Evolutionary conservation across 2,329 filamentous ascomycete species (phyloP).

Genomic region (Chaetoscypha palmicola): DNA sequence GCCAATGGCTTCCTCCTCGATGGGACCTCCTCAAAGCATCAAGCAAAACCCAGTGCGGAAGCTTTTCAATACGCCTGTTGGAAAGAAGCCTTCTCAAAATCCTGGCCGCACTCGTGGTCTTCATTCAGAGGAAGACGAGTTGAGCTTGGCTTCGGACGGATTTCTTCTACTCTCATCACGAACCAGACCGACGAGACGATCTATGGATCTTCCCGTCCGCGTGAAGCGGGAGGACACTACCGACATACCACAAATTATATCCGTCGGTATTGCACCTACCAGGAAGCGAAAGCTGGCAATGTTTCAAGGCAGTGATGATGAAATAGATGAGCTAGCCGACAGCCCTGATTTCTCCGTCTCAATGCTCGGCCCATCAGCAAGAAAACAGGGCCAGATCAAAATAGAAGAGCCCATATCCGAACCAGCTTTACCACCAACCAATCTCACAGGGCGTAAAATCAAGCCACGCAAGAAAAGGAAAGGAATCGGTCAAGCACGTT

Average conservation of each 20-base stretch:
- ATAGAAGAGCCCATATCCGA: conserved; percentile 2
- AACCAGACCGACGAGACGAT: conserved; percentile 8
- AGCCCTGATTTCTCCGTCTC: conserved; percentile 1
- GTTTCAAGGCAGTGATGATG: conserved; percentile 11
- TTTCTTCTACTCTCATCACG: conserved; percentile 20
- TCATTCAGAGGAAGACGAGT: too few relatives aligned
- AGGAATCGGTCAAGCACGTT: neutral
- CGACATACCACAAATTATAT: conserved; percentile 1
- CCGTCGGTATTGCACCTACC: neutral
- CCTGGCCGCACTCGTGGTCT: too few relatives aligned
- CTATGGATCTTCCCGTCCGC: conserved; percentile 6
- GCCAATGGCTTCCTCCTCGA: too few relatives aligned
- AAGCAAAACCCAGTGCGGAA: too few relatives aligned
- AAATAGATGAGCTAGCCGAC: conserved; percentile 10
- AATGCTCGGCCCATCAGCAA: conserved; percentile 1
- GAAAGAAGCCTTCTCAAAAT: too few relatives aligned
- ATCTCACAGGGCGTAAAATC: neutral
- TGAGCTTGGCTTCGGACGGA: conserved; percentile 23
- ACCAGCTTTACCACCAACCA: neutral
- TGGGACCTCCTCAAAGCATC: too few relatives aligned
- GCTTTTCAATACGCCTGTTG: too few relatives aligned
- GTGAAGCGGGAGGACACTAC: conserved; percentile 16
- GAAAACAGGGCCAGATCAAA: conserved; percentile 2
- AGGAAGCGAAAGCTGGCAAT: conserved; percentile 18
- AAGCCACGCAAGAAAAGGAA: conserved; percentile 1